Base-by-base conservation (phyloP, 768 basidiomycete species). In the Rickenella mellea region DNA sequence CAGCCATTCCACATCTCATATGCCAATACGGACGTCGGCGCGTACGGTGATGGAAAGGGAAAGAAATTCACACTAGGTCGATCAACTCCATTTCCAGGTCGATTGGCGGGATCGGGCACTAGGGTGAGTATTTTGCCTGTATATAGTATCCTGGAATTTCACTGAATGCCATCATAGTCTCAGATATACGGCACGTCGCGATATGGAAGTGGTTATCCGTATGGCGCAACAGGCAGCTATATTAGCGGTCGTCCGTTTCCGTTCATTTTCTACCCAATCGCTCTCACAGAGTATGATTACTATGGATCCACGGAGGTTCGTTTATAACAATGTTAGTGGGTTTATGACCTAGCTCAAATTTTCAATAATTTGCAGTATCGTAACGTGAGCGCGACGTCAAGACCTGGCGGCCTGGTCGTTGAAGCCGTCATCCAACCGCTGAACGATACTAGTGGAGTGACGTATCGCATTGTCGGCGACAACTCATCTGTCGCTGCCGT, bases 91-190 rank as follows among this genome's bases (percentile, higher is more conserved):
- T 62, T 62, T 41, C 47, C 58, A 17, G 62, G 62, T 2, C 64
- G 80, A 4, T 49, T 47, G 1, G 61, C 60, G 3, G 80, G 80
- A 12, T 78, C 79, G 0, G 77, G 66, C 9, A 68, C 60, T 1
- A 27, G 24, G 51, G 2, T 50, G 33, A 27, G 41, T 39, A 10
- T 3, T 15, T 22, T 22, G 9, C 19, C 12, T 19, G 10, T 36
- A 10, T 36, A 8, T 9, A 10, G 24, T 15, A 4, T 36, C 19
- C 33, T 22, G 19, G 19, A 22, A 36, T 35, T 33, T n/a, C n/a
- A 22, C 19, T 36, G 11, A 32, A 12, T 5, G 26, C 4, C 24
- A 25, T 17, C 14, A 21, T 46, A 32, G 25, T 20, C 7, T 20
- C 11, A 3, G 19, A 22, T n/a, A n/a, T n/a, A n/a, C n/a, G n/a